These are phyloP conservation scores for Limnomonas spitsbergensis DNA, from an alignment of 139 green algal genomes.

Conservation along the genomic window DNA sequence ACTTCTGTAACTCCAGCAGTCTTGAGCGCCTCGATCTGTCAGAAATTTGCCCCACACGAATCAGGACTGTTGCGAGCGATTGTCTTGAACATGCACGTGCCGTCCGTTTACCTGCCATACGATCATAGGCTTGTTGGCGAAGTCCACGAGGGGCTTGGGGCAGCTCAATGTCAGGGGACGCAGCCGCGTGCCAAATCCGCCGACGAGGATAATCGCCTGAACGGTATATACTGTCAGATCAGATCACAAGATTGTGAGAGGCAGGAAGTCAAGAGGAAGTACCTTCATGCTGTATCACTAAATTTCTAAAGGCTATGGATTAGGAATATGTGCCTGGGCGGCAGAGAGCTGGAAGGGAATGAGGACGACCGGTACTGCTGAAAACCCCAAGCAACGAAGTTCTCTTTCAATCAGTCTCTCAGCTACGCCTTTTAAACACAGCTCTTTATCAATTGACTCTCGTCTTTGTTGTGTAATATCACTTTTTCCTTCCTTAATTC, in stretches of 20 bases:
- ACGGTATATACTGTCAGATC: too few species aligned
- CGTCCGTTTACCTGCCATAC: slow-evolving; percentile 37
- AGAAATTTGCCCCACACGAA: neutral
- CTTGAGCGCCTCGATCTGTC: slow-evolving; percentile 81
- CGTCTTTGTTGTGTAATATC: too few species aligned
- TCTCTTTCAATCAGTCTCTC: too few species aligned
- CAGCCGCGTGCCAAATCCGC: slow-evolving; percentile 83
- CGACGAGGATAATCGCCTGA: slow-evolving; percentile 87
- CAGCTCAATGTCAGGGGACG: slow-evolving; percentile 60
- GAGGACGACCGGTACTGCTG: too few species aligned
- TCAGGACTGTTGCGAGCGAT: too few species aligned
- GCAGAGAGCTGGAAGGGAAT: too few species aligned
- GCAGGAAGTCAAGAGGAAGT: neutral
- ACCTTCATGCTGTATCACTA: neutral
- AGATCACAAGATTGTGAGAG: neutral
- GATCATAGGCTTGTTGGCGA: slow-evolving; percentile 99
- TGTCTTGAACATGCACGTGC: neutral
- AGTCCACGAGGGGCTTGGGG: slow-evolving; percentile 96
- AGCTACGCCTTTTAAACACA: too few species aligned
- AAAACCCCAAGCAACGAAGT: too few species aligned
- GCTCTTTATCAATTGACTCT: too few species aligned
- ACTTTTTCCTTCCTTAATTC: too few species aligned
- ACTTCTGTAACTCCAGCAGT: slow-evolving; percentile 87
- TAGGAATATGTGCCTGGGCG: too few species aligned
- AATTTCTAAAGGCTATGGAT: too few species aligned